Conservation (phyloP, 768 basidiomycete genomes). For the Lentinula edodes region DNA sequence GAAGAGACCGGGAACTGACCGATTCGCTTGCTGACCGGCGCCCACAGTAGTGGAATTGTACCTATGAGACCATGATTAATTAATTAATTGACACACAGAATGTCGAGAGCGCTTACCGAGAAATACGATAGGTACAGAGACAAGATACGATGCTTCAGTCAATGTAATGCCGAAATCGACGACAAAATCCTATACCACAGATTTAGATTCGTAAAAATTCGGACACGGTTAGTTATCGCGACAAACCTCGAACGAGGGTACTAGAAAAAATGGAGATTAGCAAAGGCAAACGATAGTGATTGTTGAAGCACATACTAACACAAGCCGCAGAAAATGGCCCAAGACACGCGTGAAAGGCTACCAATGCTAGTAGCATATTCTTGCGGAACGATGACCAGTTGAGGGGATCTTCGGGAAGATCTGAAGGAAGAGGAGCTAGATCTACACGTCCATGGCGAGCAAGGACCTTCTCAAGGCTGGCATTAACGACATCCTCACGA, state of each 20-base stretch:
- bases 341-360: constrained; percentile 1
- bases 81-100: too few relatives aligned
- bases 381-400: constrained; percentile 3
- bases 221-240: neutral
- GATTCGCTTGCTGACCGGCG: neutral
- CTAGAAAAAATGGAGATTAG: neutral
- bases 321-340: constrained; percentile 2
- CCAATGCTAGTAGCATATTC: neutral
- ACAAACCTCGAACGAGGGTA: constrained; percentile 4
- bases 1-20: neutral
- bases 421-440: neutral
- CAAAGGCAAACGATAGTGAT: neutral
- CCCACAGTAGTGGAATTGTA: neutral
- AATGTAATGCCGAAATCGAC: neutral
- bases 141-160: constrained; percentile 1
- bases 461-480: neutral
- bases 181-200: neutral
- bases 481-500: neutral
- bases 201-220: neutral
- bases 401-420: neutral
- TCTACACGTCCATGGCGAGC: constrained; percentile 1
- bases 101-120: neutral
- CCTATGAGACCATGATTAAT: neutral
- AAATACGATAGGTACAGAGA: neutral
- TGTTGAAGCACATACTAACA: neutral